Conservation (phyloP, 768 basidiomycete species). For the Naganishia onofrii region DNA sequence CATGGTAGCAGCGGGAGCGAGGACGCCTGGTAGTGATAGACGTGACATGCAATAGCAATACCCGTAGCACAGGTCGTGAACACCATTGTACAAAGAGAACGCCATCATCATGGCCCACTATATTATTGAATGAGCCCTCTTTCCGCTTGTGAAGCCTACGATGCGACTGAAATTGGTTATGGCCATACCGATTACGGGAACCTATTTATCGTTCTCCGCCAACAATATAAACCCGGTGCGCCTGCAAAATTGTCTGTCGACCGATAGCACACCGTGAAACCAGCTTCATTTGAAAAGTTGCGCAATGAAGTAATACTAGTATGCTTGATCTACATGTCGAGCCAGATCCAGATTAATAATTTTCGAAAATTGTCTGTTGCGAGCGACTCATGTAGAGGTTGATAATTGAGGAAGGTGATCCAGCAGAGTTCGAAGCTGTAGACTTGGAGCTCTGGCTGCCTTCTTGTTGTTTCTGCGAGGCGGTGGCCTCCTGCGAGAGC, state of each 20-base stretch:
- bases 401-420: slow-evolving; percentile 12
- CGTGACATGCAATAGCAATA: not conserved
- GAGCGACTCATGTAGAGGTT: slow-evolving; percentile 13
- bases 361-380: not conserved
- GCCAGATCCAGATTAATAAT: not conserved
- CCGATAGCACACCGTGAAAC: not conserved
- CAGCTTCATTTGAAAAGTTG: not conserved
- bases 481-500: not conserved
- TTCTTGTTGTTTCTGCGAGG: not conserved
- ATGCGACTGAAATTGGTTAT: not conserved
- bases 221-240: too few relatives aligned
- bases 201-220: not conserved
- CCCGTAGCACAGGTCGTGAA: not conserved
- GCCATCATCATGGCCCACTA: not conserved
- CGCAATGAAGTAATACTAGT: not conserved
- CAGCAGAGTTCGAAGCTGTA: not conserved
- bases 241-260: too few relatives aligned
- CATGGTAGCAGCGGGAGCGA: not conserved
- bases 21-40: not conserved
- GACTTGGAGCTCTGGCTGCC: not conserved
- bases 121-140: not conserved
- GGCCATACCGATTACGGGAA: not conserved
- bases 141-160: not conserved
- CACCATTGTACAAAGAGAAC: not conserved
- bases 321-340: not conserved